Evolutionary conservation across 2,329 filamentous ascomycete species (phyloP), one percentile per base, ranked within the genome.

Genomic region (Trichoderma semiorbis): DNA sequence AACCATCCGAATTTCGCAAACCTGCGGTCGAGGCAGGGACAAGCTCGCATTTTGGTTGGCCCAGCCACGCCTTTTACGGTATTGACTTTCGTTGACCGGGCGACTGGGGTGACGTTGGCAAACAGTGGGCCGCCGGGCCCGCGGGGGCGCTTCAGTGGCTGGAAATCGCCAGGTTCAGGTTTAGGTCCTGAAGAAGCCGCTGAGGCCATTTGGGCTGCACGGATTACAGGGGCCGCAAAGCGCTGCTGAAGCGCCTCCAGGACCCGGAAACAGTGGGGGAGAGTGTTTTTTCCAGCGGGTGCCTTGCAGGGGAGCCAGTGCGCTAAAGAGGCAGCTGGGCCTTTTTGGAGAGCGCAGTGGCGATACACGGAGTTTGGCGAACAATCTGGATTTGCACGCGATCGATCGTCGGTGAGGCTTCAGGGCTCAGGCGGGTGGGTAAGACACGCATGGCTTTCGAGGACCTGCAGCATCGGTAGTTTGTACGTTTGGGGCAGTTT

Each of bases 41-140:
- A 70, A 62, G 63, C 34, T 39, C 61, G 60, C 55, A 65, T 66
- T 65, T 64, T 74, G 74, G 76, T 78, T 78, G 76, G 78, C 77
- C 78, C 78, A 79, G 78, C 78, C 78, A 78, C 78, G 71, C 67
- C 71, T 68, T 74, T 78, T 78, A 75, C 70, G 62, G 36, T 79
- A 76, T 79, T 79, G 76, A 79, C 77, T 75, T 70, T 32, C 71
- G 78, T 79, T 78, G 78, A 64, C 77, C 53, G 65, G 75, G 75
- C 69, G 74, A 79, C 76, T 57, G 34, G 30, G 72, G 72, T 71
- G 72, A 74, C 72, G 73, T 75, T 69, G 64, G 57, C 66, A 32
- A 57, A 28, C 14, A 28, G 71, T 69, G 72, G 74, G 73, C 73
- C 65, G 39, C 57, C 70, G 70, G 70, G 70, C 55, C 70, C 47